Evolutionary conservation across 768 basidiomycete genomes (phyloP).

Genomic region (Thelephora aurantiotincta): DNA sequence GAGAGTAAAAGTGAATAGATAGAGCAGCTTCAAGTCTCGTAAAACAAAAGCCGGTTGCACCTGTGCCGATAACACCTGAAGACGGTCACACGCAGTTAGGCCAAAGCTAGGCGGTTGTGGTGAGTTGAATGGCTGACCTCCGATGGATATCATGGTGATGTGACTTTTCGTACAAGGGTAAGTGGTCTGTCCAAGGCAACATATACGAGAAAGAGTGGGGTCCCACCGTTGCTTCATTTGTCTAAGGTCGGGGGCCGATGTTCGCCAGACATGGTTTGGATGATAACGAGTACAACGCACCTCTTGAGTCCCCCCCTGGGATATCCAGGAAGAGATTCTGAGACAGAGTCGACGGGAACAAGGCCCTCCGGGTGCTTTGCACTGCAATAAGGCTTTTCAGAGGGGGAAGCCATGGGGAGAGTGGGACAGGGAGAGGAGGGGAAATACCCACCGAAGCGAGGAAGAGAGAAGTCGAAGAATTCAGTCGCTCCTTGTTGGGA

Average conservation of each 20-base stretch:
- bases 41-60: background rate
- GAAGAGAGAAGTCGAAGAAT: too few relatives aligned
- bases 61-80: conserved; percentile 29
- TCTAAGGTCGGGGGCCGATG: conserved; percentile 9
- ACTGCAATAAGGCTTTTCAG: too few relatives aligned
- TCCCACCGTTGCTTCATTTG: conserved; percentile 32
- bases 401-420: too few relatives aligned
- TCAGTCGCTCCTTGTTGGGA: too few relatives aligned
- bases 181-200: too few relatives aligned
- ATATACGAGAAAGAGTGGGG: background rate
- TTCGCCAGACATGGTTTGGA: background rate
- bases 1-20: too few relatives aligned
- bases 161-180: conserved; percentile 35
- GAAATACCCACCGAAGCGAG: too few relatives aligned
- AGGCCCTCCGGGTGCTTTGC: too few relatives aligned
- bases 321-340: background rate
- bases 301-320: background rate
- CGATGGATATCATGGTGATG: conserved; percentile 55
- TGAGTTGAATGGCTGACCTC: conserved; percentile 13
- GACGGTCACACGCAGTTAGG: conserved; percentile 2
- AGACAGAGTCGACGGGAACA: background rate
- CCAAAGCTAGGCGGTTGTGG: background rate
- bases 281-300: background rate
- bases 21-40: too few relatives aligned
- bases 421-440: too few relatives aligned